phyloP scores from a whole-genome alignment of 1,284 basidiomycete genomes.

The Ustilago shanxiensis region DNA sequence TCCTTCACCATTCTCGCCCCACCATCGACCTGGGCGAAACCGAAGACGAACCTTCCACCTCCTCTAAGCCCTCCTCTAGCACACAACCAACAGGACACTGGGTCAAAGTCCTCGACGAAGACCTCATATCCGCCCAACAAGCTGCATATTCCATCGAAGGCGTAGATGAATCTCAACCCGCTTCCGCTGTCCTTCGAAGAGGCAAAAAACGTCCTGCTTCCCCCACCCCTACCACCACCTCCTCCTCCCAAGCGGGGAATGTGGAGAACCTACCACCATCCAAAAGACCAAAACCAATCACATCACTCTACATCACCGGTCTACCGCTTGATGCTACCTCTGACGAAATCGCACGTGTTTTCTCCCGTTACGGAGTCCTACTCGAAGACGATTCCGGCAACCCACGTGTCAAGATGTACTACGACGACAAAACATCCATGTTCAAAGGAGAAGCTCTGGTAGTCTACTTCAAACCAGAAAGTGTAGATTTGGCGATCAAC shows the following conservation, averaged over 20 bases:
- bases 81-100: slow-evolving; percentile 83
- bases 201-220: slow-evolving; percentile 37
- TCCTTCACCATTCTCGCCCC: slow-evolving; percentile 20
- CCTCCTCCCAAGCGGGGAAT: not conserved
- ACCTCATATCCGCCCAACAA: slow-evolving; percentile 74
- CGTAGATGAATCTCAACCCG: slow-evolving; percentile 31
- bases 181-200: slow-evolving; percentile 42
- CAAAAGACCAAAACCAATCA: slow-evolving; percentile 70
- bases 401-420: slow-evolving; percentile 93
- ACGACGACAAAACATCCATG: slow-evolving; percentile 78
- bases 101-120: slow-evolving; percentile 88
- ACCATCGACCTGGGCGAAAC: slow-evolving; percentile 21
- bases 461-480: slow-evolving; percentile 97
- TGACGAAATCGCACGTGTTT: slow-evolving; percentile 83
- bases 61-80: slow-evolving; percentile 1
- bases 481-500: slow-evolving; percentile 85
- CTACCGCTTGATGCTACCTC: slow-evolving; percentile 82
- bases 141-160: slow-evolving; percentile 47
- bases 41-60: slow-evolving; percentile 26
- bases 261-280: slow-evolving; percentile 20
- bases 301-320: slow-evolving; percentile 89
- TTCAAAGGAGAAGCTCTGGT: slow-evolving; percentile 97
- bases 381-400: slow-evolving; percentile 89
- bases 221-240: not conserved
- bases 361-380: slow-evolving; percentile 90